A percentile compares a stretch with the other conserved stretches of the same genome.
Evolutionary conservation across 2,329 filamentous ascomycete genomes (phyloP).

Genomic region (Hymenoscyphus fructigenus): DNA sequence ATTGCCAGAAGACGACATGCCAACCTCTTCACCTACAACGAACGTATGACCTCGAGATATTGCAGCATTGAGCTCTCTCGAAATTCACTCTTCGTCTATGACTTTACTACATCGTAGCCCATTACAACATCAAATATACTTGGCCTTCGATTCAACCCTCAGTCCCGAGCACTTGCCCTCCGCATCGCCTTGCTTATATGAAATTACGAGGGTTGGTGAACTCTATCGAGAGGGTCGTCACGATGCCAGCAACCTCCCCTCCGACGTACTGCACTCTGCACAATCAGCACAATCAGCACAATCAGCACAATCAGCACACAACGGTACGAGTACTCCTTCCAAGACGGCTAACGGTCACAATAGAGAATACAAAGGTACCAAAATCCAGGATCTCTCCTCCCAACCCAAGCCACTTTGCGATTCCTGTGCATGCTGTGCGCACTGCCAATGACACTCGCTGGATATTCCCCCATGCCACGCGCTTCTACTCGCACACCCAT

Average conservation of each 20-base stretch:
- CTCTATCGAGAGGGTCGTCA: neutral
- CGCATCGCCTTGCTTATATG: neutral
- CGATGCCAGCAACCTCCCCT: neutral
- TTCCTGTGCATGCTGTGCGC: neutral
- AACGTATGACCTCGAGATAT: neutral
- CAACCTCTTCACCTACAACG: neutral
- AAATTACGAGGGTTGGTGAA: neutral
- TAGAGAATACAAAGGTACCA: neutral
- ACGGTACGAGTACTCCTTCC: neutral
- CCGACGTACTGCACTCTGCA: constrained; percentile 1
- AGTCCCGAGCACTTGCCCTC: neutral
- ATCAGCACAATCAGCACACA: neutral
- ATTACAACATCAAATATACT: neutral
- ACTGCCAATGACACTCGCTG: neutral
- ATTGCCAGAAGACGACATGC: neutral
- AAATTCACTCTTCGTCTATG: neutral
- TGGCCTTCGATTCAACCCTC: neutral
- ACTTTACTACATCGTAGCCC: neutral
- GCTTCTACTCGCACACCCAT: constrained; percentile 8
- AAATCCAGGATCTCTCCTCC: neutral
- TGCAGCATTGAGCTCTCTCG: neutral
- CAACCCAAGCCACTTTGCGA: neutral
- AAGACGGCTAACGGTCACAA: neutral
- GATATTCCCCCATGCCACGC: neutral
- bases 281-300: neutral